These are phyloP conservation scores for Fagopyrum homotropicum DNA, from an alignment of 148 eudicot species.

Conservation along the genomic window DNA sequence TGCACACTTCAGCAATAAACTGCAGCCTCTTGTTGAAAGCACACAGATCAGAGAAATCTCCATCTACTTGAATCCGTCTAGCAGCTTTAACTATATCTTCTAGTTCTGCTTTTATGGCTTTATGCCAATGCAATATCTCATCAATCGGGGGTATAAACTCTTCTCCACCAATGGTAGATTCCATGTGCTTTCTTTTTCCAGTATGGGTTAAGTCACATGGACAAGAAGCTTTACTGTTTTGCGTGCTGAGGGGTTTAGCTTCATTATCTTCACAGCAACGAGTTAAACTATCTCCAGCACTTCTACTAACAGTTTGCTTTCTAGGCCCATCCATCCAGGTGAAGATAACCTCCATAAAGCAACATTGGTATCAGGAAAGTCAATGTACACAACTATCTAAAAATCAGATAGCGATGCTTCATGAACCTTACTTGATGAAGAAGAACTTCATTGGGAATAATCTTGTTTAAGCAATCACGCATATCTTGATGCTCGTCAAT, in stretches of 20 bases:
- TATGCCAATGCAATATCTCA: conserved; percentile 93
- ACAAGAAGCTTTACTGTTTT: conserved; percentile 31
- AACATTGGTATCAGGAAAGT: conserved; percentile 14
- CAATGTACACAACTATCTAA: not conserved
- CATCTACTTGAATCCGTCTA: conserved; percentile 58
- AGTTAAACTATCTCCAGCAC: conserved; percentile 35
- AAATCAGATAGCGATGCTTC: not conserved
- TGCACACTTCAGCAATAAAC: conserved; percentile 95
- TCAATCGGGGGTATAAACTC: conserved; percentile 54
- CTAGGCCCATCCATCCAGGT: conserved; percentile 90
- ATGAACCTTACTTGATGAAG: conserved; percentile 77
- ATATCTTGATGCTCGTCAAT: conserved; percentile 78
- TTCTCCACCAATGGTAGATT: conserved; percentile 25
- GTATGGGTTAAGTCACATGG: conserved; percentile 49
- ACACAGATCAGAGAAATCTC: conserved; percentile 68
- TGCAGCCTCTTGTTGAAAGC: conserved; percentile 82
- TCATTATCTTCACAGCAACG: conserved; percentile 27
- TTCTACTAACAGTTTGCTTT: conserved; percentile 23
- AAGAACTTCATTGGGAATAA: conserved; percentile 84
- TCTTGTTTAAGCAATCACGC: conserved; percentile 71
- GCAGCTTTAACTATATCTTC: conserved; percentile 88
- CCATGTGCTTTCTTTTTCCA: conserved; percentile 40
- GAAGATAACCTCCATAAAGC: conserved; percentile 57
- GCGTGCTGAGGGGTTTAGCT: conserved; percentile 26
- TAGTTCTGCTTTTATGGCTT: conserved; percentile 74